phyloP scores from a whole-genome alignment of 495 filamentous ascomycete genomes.

The Parathielavia hyrcaniae region DNA sequence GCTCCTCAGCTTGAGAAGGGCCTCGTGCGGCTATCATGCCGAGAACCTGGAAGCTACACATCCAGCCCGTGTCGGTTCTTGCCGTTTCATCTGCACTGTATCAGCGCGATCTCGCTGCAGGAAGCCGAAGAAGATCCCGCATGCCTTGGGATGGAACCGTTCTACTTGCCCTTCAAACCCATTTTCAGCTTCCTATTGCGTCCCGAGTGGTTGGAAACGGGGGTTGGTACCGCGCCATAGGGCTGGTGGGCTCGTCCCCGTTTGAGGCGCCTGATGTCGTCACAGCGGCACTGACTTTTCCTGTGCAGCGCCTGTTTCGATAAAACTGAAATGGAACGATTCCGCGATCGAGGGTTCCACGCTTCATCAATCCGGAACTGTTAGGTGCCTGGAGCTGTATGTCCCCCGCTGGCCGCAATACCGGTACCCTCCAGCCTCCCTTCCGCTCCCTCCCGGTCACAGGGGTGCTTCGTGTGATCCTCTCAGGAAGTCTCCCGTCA shows the following conservation, averaged over 20 bases:
- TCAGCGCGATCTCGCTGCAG: slow-evolving; percentile 4
- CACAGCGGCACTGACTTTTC: not conserved
- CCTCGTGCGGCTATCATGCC: too few relatives aligned
- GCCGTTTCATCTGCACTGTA: slow-evolving; percentile 6
- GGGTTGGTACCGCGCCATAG: not conserved
- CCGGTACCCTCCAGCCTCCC: too few relatives aligned
- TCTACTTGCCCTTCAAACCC: not conserved
- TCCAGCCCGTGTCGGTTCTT: slow-evolving; percentile 10
- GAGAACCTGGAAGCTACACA: not conserved
- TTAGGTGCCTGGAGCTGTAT: not conserved
- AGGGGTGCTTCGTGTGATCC: too few relatives aligned
- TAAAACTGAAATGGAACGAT: slow-evolving; percentile 6
- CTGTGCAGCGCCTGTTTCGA: not conserved
- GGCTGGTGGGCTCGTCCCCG: not conserved
- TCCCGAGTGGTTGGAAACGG: too few relatives aligned
- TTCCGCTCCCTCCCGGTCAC: too few relatives aligned
- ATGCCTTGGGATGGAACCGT: not conserved
- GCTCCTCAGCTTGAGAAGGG: too few relatives aligned
- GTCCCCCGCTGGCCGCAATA: too few relatives aligned
- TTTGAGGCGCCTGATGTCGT: not conserved
- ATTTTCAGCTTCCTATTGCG: too few relatives aligned
- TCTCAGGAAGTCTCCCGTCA: too few relatives aligned
- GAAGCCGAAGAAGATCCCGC: not conserved
- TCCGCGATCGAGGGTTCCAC: not conserved
- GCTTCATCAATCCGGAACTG: slow-evolving; percentile 2